Evolutionary conservation across 2,329 filamentous ascomycete species (phyloP).

Genomic region (Fragosphaeria purpurea): DNA sequence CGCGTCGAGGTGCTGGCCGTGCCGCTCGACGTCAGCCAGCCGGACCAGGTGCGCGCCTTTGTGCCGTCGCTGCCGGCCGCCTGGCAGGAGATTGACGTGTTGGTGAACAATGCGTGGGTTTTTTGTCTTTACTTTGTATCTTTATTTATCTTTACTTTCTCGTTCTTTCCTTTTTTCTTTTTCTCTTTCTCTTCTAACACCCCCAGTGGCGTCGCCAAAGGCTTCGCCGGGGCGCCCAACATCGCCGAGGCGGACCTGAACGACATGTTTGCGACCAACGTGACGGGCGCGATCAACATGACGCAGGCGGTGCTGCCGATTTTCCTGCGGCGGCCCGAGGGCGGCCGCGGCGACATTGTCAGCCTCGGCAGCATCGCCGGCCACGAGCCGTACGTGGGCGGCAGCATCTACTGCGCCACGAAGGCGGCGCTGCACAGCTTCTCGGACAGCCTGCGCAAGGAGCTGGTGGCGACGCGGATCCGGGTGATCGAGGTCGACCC

Average conservation of each 20-base stretch:
- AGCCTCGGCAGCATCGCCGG: constrained; percentile 85
- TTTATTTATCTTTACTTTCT: too few relatives aligned
- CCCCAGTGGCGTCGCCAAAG: constrained; percentile 71
- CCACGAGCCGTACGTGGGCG: constrained; percentile 71
- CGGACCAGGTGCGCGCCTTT: constrained; percentile 62
- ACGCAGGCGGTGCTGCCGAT: constrained; percentile 80
- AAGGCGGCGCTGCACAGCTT: constrained; percentile 81
- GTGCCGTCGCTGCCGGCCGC: constrained; percentile 65
- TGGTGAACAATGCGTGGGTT: constrained; percentile 85
- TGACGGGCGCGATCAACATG: constrained; percentile 89
- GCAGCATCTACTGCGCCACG: constrained; percentile 83
- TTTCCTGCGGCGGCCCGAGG: constrained; percentile 64
- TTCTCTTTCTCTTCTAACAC: too few relatives aligned
- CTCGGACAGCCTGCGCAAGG: constrained; percentile 69
- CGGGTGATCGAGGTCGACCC: constrained; percentile 80
- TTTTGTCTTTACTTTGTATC: too few relatives aligned
- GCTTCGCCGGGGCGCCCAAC: constrained; percentile 71
- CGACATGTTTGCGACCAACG: constrained; percentile 83
- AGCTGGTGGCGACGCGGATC: constrained; percentile 70
- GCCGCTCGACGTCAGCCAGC: constrained; percentile 75
- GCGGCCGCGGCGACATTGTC: constrained; percentile 82
- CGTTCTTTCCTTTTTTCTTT: too few relatives aligned
- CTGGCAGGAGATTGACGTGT: constrained; percentile 72
- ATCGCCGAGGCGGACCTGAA: constrained; percentile 74
- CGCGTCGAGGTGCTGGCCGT: constrained; percentile 74